Conservation (phyloP, 1,284 basidiomycete genomes). For the Melampsora americana region DNA sequence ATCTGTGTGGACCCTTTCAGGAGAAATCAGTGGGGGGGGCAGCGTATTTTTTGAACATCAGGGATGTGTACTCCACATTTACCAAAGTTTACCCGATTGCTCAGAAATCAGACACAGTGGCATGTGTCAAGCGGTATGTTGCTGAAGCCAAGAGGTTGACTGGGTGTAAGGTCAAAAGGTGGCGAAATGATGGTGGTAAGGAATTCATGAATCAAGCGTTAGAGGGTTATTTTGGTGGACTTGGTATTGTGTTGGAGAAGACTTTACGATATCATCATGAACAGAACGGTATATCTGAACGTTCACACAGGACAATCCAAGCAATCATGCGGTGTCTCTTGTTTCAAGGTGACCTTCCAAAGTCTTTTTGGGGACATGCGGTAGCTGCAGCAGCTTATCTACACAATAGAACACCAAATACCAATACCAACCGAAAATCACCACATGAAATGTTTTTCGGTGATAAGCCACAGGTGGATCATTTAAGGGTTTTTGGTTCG, state of each 20-base stretch:
- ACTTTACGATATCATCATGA: slow-evolving; percentile 13
- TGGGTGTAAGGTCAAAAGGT: neutral
- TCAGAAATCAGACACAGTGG: neutral
- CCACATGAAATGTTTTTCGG: slow-evolving; percentile 2
- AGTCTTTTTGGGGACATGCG: neutral
- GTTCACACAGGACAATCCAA: slow-evolving; percentile 12
- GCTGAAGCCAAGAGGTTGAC: neutral
- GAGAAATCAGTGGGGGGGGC: neutral
- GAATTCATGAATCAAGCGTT: neutral
- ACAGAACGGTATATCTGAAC: slow-evolving; percentile 3
- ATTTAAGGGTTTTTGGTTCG: slow-evolving; percentile 5
- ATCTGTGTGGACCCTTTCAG: neutral
- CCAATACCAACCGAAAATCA: neutral
- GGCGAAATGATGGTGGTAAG: no score
- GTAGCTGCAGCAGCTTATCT: neutral
- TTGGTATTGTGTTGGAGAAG: slow-evolving; percentile 1
- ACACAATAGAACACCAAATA: slow-evolving; percentile 15
- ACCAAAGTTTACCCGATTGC: neutral
- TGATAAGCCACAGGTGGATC: neutral
- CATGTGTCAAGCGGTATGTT: neutral
- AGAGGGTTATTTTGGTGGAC: neutral
- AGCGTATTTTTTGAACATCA: neutral
- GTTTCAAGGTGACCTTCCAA: neutral
- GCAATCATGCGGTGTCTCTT: neutral
- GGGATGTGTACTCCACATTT: neutral